Conservation (phyloP, 192 early-diverging fungal species). For the Phycomyces nitens region DNA sequence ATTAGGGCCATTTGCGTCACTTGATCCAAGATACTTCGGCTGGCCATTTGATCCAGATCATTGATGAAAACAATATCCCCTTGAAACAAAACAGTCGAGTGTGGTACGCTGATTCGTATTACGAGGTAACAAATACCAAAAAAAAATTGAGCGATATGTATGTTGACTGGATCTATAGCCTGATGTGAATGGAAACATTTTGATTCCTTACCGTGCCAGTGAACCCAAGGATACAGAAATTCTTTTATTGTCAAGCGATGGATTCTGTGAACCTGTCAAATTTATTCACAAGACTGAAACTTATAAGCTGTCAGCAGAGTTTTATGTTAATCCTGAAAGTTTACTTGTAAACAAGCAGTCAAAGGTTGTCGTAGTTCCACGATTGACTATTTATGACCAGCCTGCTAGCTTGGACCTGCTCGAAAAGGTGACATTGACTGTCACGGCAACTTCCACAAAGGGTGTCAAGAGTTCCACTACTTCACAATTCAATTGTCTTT, state of each 20-base stretch:
- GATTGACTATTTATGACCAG: slow-evolving; percentile 10
- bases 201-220: slow-evolving; percentile 34
- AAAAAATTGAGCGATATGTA: background rate
- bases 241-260: slow-evolving; percentile 29
- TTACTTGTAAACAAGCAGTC: slow-evolving; percentile 27
- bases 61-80: slow-evolving; percentile 38
- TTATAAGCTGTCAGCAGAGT: slow-evolving; percentile 34
- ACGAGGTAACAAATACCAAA: slow-evolving; percentile 33
- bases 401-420: slow-evolving; percentile 31
- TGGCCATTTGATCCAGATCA: slow-evolving; percentile 41
- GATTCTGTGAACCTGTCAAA: slow-evolving; percentile 28
- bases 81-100: slow-evolving; percentile 23
- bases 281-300: slow-evolving; percentile 27
- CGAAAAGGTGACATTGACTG: slow-evolving; percentile 33
- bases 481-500: slow-evolving; percentile 14
- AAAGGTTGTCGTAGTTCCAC: slow-evolving; percentile 25
- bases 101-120: slow-evolving; percentile 37
- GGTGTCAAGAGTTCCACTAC: slow-evolving; percentile 22
- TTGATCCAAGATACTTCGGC: slow-evolving; percentile 39
- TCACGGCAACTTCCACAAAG: slow-evolving; percentile 11
- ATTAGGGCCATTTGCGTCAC: slow-evolving; percentile 41
- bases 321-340: slow-evolving; percentile 41
- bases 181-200: slow-evolving; percentile 36
- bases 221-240: background rate
- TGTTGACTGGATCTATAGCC: slow-evolving; percentile 21